phyloP scores from a whole-genome alignment of 1,284 basidiomycete genomes.

The Trametes sp. region DNA sequence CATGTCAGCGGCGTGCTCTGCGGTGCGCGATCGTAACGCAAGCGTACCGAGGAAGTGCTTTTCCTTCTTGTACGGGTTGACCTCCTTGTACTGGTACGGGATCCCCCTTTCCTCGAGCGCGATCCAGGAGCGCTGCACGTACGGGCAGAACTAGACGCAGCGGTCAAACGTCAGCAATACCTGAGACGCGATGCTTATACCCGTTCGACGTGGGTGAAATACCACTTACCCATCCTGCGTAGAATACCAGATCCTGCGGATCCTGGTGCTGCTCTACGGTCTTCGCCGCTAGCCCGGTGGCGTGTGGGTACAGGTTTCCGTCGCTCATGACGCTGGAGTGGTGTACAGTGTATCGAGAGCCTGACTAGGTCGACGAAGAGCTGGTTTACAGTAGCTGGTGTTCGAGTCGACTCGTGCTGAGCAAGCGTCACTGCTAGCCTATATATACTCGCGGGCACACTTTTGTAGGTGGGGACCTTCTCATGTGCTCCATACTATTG shows the following conservation, averaged over 20 bases:
- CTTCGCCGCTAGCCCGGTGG: slow-evolving; percentile 64
- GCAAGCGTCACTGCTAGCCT: neutral
- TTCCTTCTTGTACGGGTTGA: slow-evolving; percentile 78
- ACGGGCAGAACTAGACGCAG: neutral
- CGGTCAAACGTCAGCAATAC: no score
- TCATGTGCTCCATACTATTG: neutral
- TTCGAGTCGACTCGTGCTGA: neutral
- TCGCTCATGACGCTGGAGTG: neutral
- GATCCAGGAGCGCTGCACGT: slow-evolving; percentile 74
- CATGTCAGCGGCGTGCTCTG: slow-evolving; percentile 39
- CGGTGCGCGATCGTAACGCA: no score
- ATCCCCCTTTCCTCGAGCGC: slow-evolving; percentile 70
- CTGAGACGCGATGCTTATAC: no score
- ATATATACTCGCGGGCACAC: neutral
- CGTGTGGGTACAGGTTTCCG: slow-evolving; percentile 52
- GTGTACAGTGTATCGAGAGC: neutral
- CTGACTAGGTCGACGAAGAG: neutral
- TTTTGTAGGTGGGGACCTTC: neutral
- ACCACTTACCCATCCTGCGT: slow-evolving; percentile 68
- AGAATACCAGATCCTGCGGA: slow-evolving; percentile 64
- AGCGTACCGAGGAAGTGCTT: slow-evolving; percentile 59
- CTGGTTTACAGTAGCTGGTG: no score
- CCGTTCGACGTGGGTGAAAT: no score
- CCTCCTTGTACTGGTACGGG: slow-evolving; percentile 70
- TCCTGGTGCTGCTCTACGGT: slow-evolving; percentile 58